Base-by-base conservation (phyloP, 139 green algal genomes). In the Micractinium sp. region DNA sequence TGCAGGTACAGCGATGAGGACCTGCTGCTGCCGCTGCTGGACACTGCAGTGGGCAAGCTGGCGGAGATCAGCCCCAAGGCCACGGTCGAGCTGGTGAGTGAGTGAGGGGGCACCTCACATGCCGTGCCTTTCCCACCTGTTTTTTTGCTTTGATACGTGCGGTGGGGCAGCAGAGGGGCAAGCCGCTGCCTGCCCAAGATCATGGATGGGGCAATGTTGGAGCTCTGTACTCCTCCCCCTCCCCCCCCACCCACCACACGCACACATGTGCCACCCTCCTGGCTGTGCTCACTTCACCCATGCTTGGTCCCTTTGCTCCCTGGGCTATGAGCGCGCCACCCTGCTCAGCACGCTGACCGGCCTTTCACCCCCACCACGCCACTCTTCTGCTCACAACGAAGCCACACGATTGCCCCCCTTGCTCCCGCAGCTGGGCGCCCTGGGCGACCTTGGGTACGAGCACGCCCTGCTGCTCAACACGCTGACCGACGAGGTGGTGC, bases 391-490 rank as follows among this genome's bases (percentile, higher is more conserved):
- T n/a, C n/a, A n/a, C n/a, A n/a, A n/a, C n/a, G n/a, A n/a, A n/a
- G n/a, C n/a, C n/a, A n/a, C n/a, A n/a, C n/a, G n/a, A n/a, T n/a
- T n/a, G n/a, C n/a, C n/a, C 47, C 47, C 47, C 47, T 56, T 56
- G 47, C 47, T 56, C 47, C 47, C 47, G 5, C 47, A 90, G 86
- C 33, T 90, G 69, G 56, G 77, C 23, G 67, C 67, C 19, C 80
- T 92, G 81, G 87, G 87, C 22, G 90, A 91, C 36, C 71, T 91
- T 61, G 90, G 90, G 0, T 86, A 89, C 35, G 35, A 74, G 36
- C 87, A 92, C 76, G 36, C 38, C 35, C 3, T 31, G 16, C 73
- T 92, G 79, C 86, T 92, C 67, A 83, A 91, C 66, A 29, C n/a
- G 66, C 41, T 91, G 29, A 89, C 81, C 0, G 90, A 89, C 13